Conservation (phyloP, 2,329 filamentous ascomycete genomes). For the Aspergillus sp. region DNA sequence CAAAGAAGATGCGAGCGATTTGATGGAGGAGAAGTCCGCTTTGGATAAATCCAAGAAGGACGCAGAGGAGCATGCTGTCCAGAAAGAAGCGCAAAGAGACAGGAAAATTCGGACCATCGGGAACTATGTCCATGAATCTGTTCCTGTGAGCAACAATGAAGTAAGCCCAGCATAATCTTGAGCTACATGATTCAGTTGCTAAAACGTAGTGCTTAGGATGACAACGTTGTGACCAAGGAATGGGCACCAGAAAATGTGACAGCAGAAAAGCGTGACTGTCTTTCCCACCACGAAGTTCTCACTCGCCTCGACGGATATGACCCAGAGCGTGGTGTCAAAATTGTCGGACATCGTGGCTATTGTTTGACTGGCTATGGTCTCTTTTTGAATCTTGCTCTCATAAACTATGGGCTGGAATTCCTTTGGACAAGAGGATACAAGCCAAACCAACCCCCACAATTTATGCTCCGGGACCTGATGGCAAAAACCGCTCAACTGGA, state of each 20-base stretch:
- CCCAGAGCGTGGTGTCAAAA: conserved; percentile 82
- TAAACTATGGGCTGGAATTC: conserved; percentile 93
- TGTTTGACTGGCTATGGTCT: conserved; percentile 85
- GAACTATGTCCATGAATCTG: conserved; percentile 83
- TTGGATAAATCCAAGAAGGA: conserved; percentile 76
- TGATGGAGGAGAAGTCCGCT: conserved; percentile 68
- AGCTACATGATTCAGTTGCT: background rate
- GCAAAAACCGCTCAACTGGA: conserved; percentile 95
- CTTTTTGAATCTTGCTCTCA: conserved; percentile 82
- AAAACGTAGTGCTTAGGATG: conserved; percentile 45
- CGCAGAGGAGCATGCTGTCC: conserved; percentile 62
- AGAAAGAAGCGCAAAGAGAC: conserved; percentile 67
- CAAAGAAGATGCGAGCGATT: conserved; percentile 77
- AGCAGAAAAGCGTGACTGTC: conserved; percentile 65
- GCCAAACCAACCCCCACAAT: conserved; percentile 77
- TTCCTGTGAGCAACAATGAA: conserved; percentile 76
- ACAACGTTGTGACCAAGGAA: conserved; percentile 67
- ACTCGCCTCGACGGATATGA: conserved; percentile 84
- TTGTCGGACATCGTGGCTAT: conserved; percentile 91
- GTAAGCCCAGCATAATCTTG: conserved; percentile 28
- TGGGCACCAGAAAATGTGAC: conserved; percentile 72
- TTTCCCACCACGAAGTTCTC: conserved; percentile 94
- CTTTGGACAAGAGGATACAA: conserved; percentile 72
- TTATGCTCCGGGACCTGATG: conserved; percentile 95
- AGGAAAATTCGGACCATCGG: conserved; percentile 76